Conservation (phyloP, 441 rosid genomes). For the Breynia disticha region DNA sequence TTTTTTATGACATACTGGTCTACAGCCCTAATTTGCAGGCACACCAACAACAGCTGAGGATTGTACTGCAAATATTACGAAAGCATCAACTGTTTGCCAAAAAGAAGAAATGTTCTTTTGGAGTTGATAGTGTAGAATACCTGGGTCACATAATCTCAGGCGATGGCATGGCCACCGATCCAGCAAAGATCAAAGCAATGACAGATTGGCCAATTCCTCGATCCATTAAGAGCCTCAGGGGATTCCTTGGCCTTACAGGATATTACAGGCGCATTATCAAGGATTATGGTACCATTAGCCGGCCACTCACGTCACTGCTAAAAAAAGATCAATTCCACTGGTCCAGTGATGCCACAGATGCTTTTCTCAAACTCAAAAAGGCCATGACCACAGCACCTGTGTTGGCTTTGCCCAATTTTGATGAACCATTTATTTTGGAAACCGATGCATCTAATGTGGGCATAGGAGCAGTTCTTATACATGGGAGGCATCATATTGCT, state of each 20-base stretch:
- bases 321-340: background rate
- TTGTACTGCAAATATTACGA: background rate
- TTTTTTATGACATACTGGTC: conserved; percentile 1
- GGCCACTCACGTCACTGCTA: background rate
- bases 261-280: conserved; percentile 1
- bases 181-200: background rate
- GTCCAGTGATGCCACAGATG: background rate
- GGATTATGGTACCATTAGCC: background rate
- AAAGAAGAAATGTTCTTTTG: background rate
- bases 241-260: background rate
- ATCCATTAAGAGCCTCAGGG: background rate
- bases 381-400: background rate
- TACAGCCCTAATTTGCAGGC: background rate
- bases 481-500: background rate
- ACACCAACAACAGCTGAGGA: background rate
- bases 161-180: background rate
- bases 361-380: background rate
- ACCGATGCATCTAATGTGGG: background rate
- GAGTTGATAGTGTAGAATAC: too few relatives aligned
- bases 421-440: background rate
- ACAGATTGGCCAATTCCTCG: background rate
- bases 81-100: background rate
- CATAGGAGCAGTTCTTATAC: background rate
- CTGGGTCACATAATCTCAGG: background rate
- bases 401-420: background rate